phyloP scores from a whole-genome alignment of 257 asterid genomes.

The Capsicum pubescens region DNA sequence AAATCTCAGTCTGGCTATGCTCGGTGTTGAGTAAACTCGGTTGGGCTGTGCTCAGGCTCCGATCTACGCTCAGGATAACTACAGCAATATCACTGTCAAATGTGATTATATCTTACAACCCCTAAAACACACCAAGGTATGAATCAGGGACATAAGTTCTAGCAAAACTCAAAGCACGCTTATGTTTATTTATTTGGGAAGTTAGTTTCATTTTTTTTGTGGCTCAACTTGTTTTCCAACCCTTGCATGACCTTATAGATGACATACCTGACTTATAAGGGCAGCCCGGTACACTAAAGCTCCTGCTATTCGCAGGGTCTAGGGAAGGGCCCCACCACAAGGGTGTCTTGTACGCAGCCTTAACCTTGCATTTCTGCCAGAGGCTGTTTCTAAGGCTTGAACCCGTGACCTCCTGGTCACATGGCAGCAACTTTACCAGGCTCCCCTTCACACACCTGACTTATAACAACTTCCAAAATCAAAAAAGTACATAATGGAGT shows the following conservation, averaged over 20 bases:
- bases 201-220: neutral
- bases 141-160: neutral
- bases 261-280: neutral
- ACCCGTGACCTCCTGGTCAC: too few species aligned
- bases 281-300: too few species aligned
- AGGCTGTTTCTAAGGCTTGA: too few species aligned
- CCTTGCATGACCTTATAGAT: neutral
- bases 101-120: neutral
- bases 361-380: too few species aligned
- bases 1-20: too few species aligned
- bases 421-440: too few species aligned
- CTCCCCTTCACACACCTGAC: neutral
- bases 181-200: neutral
- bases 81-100: neutral
- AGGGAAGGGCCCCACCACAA: too few species aligned
- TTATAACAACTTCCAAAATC: neutral
- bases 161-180: neutral
- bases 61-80: neutral
- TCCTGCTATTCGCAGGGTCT: too few species aligned
- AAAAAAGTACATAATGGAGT: neutral
- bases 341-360: too few species aligned
- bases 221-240: neutral
- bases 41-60: neutral
- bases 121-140: neutral
- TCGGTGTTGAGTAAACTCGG: neutral